These are phyloP conservation scores for Leccinum imitatum DNA, from an alignment of 768 basidiomycete species.

Conservation along the genomic window DNA sequence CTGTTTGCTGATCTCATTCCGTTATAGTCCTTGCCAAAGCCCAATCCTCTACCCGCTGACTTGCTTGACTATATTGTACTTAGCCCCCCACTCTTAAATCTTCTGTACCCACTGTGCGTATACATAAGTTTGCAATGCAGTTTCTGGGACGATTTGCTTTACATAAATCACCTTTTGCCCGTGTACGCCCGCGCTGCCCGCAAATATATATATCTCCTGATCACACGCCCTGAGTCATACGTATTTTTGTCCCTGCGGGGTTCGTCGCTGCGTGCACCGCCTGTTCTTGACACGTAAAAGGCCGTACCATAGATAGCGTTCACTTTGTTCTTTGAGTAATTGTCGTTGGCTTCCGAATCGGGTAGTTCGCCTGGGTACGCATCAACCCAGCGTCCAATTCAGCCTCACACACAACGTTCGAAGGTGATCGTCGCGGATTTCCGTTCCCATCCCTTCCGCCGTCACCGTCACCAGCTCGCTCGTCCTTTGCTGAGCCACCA, in stretches of 20 bases:
- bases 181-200: constrained; percentile 9
- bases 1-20: constrained; percentile 6
- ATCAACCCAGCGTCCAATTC: constrained; percentile 13
- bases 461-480: constrained; percentile 12
- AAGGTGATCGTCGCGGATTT: constrained; percentile 31
- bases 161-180: neutral
- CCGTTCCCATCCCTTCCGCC: constrained; percentile 17
- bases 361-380: constrained; percentile 22
- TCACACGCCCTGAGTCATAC: neutral
- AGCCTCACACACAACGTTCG: constrained; percentile 17
- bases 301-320: neutral
- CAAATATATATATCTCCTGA: constrained; percentile 6
- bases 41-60: constrained; percentile 14
- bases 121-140: constrained; percentile 5
- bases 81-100: neutral
- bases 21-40: constrained; percentile 21
- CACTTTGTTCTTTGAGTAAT: constrained; percentile 6
- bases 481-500: constrained; percentile 5
- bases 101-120: constrained; percentile 16
- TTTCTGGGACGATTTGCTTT: neutral
- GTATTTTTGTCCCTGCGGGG: neutral
- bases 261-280: neutral
- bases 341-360: constrained; percentile 26
- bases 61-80: constrained; percentile 9
- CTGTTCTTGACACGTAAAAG: neutral